Conservation (phyloP, 345 rosid species). For the Mallotus nudiflorus region DNA sequence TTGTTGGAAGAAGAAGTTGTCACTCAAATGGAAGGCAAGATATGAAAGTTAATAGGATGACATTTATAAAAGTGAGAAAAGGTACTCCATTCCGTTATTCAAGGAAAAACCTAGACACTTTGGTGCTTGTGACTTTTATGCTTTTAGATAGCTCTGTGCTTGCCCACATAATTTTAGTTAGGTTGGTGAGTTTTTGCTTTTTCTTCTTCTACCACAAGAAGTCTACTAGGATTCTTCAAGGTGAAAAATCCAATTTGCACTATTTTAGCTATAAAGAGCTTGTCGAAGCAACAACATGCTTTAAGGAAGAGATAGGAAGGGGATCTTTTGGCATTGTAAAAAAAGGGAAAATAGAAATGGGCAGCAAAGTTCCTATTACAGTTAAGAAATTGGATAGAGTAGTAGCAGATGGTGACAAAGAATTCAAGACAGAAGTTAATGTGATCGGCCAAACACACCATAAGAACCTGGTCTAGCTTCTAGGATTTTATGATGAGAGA, state of each 20-base stretch:
- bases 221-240: not conserved
- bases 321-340: slow-evolving; percentile 37
- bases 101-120: not conserved
- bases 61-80: slow-evolving; percentile 31
- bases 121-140: slow-evolving; percentile 1
- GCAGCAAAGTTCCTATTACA: slow-evolving; percentile 1
- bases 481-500: slow-evolving; percentile 37
- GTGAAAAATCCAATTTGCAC: slow-evolving; percentile 26
- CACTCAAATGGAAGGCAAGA: slow-evolving; percentile 34
- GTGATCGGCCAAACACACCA: slow-evolving; percentile 38
- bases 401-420: slow-evolving; percentile 20
- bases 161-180: slow-evolving; percentile 15
- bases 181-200: slow-evolving; percentile 10
- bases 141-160: slow-evolving; percentile 33
- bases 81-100: not conserved
- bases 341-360: slow-evolving; percentile 10
- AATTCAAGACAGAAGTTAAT: slow-evolving; percentile 25
- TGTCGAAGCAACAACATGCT: slow-evolving; percentile 31
- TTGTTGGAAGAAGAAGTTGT: slow-evolving; percentile 42
- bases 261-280: slow-evolving; percentile 37
- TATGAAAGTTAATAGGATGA: not conserved
- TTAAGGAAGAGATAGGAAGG: slow-evolving; percentile 42
- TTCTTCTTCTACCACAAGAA: slow-evolving; percentile 18
- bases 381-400: slow-evolving; percentile 26
- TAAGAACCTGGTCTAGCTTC: slow-evolving; percentile 35